These are phyloP conservation scores for Herpotrichia juniperi DNA, from an alignment of 2,329 filamentous ascomycete species.

Conservation along the genomic window DNA sequence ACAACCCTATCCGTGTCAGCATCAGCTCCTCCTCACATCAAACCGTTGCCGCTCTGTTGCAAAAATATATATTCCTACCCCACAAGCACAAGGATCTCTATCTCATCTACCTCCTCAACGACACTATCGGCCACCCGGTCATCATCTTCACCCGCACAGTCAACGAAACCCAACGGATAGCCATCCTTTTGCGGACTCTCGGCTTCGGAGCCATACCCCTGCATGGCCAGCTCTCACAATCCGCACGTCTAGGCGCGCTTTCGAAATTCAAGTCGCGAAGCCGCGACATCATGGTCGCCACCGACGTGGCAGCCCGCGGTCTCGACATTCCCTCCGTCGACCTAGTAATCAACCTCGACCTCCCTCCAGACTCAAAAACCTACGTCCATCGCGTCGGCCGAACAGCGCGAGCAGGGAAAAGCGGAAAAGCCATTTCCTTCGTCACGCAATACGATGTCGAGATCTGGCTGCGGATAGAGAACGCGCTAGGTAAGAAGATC, in stretches of 20 bases:
- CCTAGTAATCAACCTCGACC: slow-evolving; percentile 82
- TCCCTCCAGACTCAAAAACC: slow-evolving; percentile 85
- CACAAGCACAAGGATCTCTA: slow-evolving; percentile 84
- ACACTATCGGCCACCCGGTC: slow-evolving; percentile 81
- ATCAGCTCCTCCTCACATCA: slow-evolving; percentile 86
- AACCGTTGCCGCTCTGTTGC: slow-evolving; percentile 86
- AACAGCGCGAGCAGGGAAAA: slow-evolving; percentile 85
- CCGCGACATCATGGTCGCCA: slow-evolving; percentile 88
- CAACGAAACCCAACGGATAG: slow-evolving; percentile 84
- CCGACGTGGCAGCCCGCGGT: slow-evolving; percentile 91
- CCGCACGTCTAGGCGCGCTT: slow-evolving; percentile 81
- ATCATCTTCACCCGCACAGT: slow-evolving; percentile 95
- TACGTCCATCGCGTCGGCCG: slow-evolving; percentile 90
- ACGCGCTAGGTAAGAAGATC: slow-evolving; percentile 78
- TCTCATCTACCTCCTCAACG: slow-evolving; percentile 83
- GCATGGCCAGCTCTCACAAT: slow-evolving; percentile 90
- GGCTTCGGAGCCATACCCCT: slow-evolving; percentile 91
- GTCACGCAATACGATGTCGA: slow-evolving; percentile 90
- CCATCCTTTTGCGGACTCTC: slow-evolving; percentile 80
- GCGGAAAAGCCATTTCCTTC: slow-evolving; percentile 78
- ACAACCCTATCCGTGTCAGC: slow-evolving; percentile 81
- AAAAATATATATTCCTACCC: slow-evolving; percentile 80
- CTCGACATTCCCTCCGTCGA: slow-evolving; percentile 93
- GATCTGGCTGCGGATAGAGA: slow-evolving; percentile 80
- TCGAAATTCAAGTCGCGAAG: slow-evolving; percentile 85